These are phyloP conservation scores for Dipodascus albidus DNA, from an alignment of 805 yeast species.

Conservation along the genomic window DNA sequence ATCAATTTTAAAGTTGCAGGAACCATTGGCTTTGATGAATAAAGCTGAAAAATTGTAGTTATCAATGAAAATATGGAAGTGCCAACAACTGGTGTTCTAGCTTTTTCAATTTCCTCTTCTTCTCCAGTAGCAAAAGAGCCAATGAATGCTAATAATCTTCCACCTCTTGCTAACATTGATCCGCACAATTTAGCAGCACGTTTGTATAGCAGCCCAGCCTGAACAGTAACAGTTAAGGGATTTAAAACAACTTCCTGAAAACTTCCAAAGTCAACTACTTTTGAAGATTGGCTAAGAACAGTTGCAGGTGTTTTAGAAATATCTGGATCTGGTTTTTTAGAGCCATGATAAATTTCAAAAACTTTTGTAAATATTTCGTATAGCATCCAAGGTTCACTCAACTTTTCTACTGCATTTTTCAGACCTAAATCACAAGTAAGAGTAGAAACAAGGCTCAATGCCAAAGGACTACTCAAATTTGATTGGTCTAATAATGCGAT, in stretches of 20 bases:
- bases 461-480: slow-evolving; percentile 30
- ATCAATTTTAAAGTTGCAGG: slow-evolving; percentile 6
- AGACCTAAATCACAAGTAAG: slow-evolving; percentile 34
- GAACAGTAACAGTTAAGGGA: slow-evolving; percentile 4
- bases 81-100: slow-evolving; percentile 5
- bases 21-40: slow-evolving; percentile 10
- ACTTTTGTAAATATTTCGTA: slow-evolving; percentile 32
- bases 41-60: slow-evolving; percentile 5
- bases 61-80: slow-evolving; percentile 10
- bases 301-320: neutral
- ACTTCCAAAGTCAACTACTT: neutral
- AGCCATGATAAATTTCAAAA: slow-evolving; percentile 3
- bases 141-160: slow-evolving; percentile 10
- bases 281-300: neutral
- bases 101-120: neutral
- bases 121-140: slow-evolving; percentile 7
- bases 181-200: slow-evolving; percentile 4
- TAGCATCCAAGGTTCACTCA: slow-evolving; percentile 41
- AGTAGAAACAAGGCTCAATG: slow-evolving; percentile 29
- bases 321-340: neutral
- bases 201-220: slow-evolving; percentile 6
- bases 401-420: slow-evolving; percentile 31
- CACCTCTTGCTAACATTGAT: slow-evolving; percentile 3
- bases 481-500: slow-evolving; percentile 31
- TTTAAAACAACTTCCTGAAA: neutral